Conservation (phyloP, 2,329 filamentous ascomycete species). For the Lizonia empirigonia region DNA sequence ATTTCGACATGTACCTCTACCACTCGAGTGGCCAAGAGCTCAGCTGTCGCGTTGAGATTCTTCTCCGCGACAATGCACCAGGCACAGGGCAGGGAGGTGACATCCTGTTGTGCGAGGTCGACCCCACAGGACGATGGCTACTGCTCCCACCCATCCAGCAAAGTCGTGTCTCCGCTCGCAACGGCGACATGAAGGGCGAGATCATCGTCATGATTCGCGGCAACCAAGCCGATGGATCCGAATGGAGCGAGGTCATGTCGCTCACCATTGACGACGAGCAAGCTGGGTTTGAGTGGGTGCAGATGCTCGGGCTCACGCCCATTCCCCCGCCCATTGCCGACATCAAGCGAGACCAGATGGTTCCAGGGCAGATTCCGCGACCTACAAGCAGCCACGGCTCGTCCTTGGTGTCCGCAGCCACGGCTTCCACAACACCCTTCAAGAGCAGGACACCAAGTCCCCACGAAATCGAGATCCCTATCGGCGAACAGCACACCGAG, state of each 20-base stretch:
- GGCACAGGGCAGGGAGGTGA: constrained; percentile 74
- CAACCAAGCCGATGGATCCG: constrained; percentile 61
- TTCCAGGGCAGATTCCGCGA: constrained; percentile 52
- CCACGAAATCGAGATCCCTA: constrained; percentile 64
- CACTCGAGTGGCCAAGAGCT: constrained; percentile 91
- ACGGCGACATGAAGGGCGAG: constrained; percentile 72
- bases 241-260: constrained; percentile 87
- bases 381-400: constrained; percentile 60
- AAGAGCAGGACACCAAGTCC: constrained; percentile 55
- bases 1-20: constrained; percentile 81
- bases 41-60: constrained; percentile 84
- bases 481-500: constrained; percentile 62
- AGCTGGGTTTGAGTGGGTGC: constrained; percentile 82
- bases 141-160: constrained; percentile 87
- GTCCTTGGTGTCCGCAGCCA: constrained; percentile 52
- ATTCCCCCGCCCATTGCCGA: constrained; percentile 63
- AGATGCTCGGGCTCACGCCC: constrained; percentile 74
- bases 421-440: constrained; percentile 39
- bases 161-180: constrained; percentile 76
- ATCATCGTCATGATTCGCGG: constrained; percentile 89
- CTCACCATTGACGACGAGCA: constrained; percentile 77
- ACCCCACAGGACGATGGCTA: constrained; percentile 76
- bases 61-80: constrained; percentile 80
- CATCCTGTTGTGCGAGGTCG: constrained; percentile 90
- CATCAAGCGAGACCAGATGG: constrained; percentile 57